Conservation (phyloP, 2,329 filamentous ascomycete genomes). For the Capronia epimyces region DNA sequence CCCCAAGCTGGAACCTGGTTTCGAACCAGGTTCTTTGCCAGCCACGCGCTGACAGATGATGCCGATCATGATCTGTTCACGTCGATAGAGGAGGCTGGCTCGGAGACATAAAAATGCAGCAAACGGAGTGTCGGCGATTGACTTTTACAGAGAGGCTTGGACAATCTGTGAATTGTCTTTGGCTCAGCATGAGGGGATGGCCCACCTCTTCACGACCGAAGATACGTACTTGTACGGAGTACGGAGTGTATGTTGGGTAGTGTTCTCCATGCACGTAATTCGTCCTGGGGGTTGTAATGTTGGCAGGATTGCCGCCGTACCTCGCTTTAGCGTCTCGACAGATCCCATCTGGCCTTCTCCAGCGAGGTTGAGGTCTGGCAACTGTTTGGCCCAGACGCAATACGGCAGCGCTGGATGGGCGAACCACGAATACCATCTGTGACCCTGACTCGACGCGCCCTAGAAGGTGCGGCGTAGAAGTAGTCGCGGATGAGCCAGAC, state of each 20-base stretch:
- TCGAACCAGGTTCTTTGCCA: constrained; percentile 4
- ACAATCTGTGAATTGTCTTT: constrained; percentile 4
- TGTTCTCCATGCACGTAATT: constrained; percentile 18
- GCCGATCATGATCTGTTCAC: no score
- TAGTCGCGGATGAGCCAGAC: constrained; percentile 15
- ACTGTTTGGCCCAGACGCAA: constrained; percentile 10
- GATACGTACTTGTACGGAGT: no score
- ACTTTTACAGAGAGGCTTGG: no score
- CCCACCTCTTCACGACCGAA: background rate
- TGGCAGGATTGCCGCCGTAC: constrained; percentile 13
- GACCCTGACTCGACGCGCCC: constrained; percentile 1
- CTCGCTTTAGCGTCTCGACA: constrained; percentile 16
- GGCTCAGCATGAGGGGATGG: background rate
- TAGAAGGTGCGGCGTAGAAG: background rate
- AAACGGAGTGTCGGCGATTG: constrained; percentile 1
- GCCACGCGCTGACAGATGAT: constrained; percentile 20
- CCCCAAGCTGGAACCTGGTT: constrained; percentile 14
- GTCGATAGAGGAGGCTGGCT: no score
- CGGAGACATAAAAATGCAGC: no score
- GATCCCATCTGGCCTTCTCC: constrained; percentile 10
- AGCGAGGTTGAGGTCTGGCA: background rate
- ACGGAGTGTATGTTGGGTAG: no score
- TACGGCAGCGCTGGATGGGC: constrained; percentile 48
- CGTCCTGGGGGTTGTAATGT: background rate
- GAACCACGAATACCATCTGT: constrained; percentile 47